Evolutionary conservation across 306 rosid genomes (phyloP), one percentile per base, ranked within the genome.

Genomic region (Dalbergia cultrata): DNA sequence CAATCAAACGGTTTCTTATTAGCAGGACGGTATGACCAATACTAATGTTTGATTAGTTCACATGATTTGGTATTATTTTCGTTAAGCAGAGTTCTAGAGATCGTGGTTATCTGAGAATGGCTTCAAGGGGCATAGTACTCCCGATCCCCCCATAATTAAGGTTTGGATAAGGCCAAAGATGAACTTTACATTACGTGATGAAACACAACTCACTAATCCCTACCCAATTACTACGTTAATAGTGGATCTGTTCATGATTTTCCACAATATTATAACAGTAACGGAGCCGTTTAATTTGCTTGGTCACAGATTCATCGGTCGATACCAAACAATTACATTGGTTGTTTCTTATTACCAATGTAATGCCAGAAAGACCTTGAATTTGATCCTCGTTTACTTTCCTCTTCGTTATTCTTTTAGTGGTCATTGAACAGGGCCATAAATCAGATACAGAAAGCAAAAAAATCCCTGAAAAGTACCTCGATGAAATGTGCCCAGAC

Each of bases 401-500:
- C 67, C 60, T 70, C 70, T 75, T 86, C 57, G 39, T 80, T 76
- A 81, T 87, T 67, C 72, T 33, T 81, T 49, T 85, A 95, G 99
- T 84, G 84, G 85, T 74, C 94, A 14, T 70, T 95, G 65, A 85
- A 82, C 90, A 91, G 83, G 87, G 92, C 94, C 56, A 81, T 93
- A 68, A 91, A 68, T 81, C 92, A 84, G 92, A 91, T 95, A 78
- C 92, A 86, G 83, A 93, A 83, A 80, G 91, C 95, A 56, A 89
- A 89, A 54, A 95, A 90, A 84, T 41, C 81, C 72, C 61, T 84
- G 78, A 81, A 83, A 88, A 84, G 56, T 59, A 71, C 76, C 67
- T 59, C 73, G 63, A 80, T 73, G 82, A 88, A 83, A 78, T n/a
- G n/a, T 72, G 74, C 80, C 86, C 90, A 7, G 88, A 91, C 49